phyloP scores from a whole-genome alignment of 2,329 filamentous ascomycete species.

The Talaromyces sp. region DNA sequence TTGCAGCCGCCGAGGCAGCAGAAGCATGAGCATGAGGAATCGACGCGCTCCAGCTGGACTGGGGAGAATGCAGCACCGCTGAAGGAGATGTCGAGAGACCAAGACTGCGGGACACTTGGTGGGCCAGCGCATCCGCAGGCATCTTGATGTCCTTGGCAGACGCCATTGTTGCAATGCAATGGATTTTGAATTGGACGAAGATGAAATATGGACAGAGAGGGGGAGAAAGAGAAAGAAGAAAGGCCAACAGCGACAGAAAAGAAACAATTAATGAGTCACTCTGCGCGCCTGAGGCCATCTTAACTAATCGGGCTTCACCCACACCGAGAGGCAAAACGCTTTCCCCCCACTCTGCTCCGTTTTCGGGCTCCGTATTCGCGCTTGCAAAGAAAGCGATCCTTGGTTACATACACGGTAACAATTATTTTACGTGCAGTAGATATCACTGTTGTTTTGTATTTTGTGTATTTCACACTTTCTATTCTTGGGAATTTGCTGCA shows the following conservation, averaged over 20 bases:
- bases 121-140: slow-evolving; percentile 18
- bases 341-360: slow-evolving; percentile 12
- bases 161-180: slow-evolving; percentile 17
- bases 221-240: background rate
- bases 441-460: slow-evolving; percentile 8
- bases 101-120: slow-evolving; percentile 54
- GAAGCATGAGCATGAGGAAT: slow-evolving; percentile 21
- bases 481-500: background rate
- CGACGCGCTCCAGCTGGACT: slow-evolving; percentile 55
- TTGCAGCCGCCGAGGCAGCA: slow-evolving; percentile 41
- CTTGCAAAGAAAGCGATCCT: slow-evolving; percentile 7
- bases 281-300: slow-evolving; percentile 4
- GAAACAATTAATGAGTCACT: background rate
- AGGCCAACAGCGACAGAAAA: background rate
- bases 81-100: slow-evolving; percentile 70
- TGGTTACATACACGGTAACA: background rate
- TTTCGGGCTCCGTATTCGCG: slow-evolving; percentile 11
- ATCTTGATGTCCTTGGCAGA: slow-evolving; percentile 31
- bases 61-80: slow-evolving; percentile 68
- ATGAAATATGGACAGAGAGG: no score
- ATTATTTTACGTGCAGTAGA: background rate
- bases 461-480: background rate
- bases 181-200: background rate
- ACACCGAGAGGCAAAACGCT: background rate
- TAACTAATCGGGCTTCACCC: background rate